These are phyloP conservation scores for Byssothecium circinans DNA, from an alignment of 2,329 filamentous ascomycete genomes.

Conservation along the genomic window DNA sequence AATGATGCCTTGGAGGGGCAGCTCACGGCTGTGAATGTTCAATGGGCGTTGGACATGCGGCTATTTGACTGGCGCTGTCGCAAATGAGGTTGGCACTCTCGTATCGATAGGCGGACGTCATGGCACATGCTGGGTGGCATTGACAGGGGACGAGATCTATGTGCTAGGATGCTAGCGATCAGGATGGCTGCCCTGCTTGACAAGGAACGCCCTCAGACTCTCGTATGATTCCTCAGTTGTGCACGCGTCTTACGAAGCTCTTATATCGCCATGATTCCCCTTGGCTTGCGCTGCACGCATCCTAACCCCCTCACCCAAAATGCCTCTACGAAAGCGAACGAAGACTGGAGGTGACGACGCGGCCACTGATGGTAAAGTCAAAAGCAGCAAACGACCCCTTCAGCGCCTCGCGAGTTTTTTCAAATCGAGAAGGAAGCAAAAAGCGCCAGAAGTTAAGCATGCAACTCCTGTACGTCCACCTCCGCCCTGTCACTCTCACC, in stretches of 20 bases:
- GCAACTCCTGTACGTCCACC: constrained; percentile 22
- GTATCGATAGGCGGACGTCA: constrained; percentile 27
- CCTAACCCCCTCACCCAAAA: constrained; percentile 13
- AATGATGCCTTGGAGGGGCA: neutral
- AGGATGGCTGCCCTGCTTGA: constrained; percentile 39
- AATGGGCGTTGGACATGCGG: constrained; percentile 16
- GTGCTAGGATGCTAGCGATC: constrained; percentile 12
- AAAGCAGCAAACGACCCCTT: constrained; percentile 30
- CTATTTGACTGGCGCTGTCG: constrained; percentile 22
- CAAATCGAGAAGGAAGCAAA: constrained; percentile 21
- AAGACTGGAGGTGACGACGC: constrained; percentile 3
- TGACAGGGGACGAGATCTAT: constrained; percentile 28
- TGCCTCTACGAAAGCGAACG: constrained; percentile 32
- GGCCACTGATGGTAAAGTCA: constrained; percentile 12
- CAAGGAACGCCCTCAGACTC: constrained; percentile 7
- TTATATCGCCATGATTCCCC: constrained; percentile 22
- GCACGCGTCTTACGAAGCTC: constrained; percentile 15
- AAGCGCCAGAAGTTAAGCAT: constrained; percentile 20
- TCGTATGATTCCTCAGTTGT: neutral
- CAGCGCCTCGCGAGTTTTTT: constrained; percentile 33
- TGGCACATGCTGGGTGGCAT: constrained; percentile 30
- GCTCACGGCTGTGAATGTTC: no score
- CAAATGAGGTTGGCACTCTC: no score
- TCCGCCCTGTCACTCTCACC: constrained; percentile 4
- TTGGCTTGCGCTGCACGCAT: constrained; percentile 5